Conservation (phyloP, 1,284 basidiomycete genomes). For the Ganoderma lucidum region DNA sequence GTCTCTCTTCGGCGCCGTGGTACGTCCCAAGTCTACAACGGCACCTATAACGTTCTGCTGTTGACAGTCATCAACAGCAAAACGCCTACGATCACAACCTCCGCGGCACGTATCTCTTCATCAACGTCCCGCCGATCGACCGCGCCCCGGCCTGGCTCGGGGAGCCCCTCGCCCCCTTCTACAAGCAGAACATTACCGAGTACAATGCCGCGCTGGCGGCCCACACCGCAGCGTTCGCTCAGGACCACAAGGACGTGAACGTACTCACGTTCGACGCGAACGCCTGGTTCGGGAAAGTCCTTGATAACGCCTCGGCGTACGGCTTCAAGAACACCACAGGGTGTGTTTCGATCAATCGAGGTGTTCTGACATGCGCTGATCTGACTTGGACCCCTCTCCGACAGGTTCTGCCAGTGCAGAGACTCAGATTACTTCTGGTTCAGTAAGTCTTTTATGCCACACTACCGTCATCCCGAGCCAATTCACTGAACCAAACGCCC, state of each 20-base stretch:
- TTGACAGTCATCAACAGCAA: constrained; percentile 42
- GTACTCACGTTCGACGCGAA: constrained; percentile 60
- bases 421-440: constrained; percentile 62
- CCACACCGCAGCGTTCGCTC: constrained; percentile 46
- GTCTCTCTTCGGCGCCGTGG: constrained; percentile 61
- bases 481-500: not conserved
- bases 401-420: constrained; percentile 59
- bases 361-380: not conserved
- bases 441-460: constrained; percentile 43
- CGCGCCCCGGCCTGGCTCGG: constrained; percentile 50
- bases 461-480: not conserved
- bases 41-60: too few species aligned
- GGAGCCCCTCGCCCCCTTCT: constrained; percentile 40
- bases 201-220: constrained; percentile 52
- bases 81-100: constrained; percentile 51
- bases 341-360: constrained; percentile 38
- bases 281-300: constrained; percentile 54
- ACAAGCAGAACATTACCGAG: constrained; percentile 48
- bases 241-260: constrained; percentile 46
- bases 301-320: constrained; percentile 50
- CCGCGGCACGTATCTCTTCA: constrained; percentile 55
- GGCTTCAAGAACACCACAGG: constrained; percentile 62
- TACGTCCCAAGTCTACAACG: constrained; percentile 35
- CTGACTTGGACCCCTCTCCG: not conserved
- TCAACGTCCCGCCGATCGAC: constrained; percentile 63